Evolutionary conservation across 805 yeast genomes (phyloP), one percentile per base, ranked within the genome.

Genomic region (Yamadazyma scolyti): DNA sequence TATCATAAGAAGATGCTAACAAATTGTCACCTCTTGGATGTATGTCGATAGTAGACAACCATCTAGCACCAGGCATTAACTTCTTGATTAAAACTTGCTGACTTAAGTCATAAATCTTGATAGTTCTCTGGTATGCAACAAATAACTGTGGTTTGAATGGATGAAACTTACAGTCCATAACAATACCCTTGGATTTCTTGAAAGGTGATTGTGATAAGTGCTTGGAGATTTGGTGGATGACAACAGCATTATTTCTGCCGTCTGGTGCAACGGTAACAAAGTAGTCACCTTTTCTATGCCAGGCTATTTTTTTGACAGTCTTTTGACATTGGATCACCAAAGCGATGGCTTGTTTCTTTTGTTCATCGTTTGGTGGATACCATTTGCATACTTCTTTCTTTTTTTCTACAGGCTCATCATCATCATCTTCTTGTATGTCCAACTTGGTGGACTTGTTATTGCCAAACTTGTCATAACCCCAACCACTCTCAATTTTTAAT

Each of bases 251-350:
- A 52, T 87, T 79, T 33, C 84, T 86, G 30, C 87, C 82, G 31
- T 86, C 93, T 31, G 97, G 97, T n/a, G 95, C 79, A n/a, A 87
- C 95, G 4, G 95, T 80, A 42, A 90, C 95, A 48, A 93, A 85
- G 56, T 93, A 93, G 65, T 93, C 98, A 49, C 98, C 98, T 52
- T 84, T 83, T 57, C 96, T 74, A 59, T 93, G 98, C 98, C 98
- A 93, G 44, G 95, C 75, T 14, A 93, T 45, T 51, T 79, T 81
- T 60, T 86, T 88, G 40, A 90, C 76, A 1, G 84, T 73, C 48
- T 71, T 73, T 40, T 78, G 73, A 35, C 73, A 66, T 31, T 82
- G 75, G 28, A 93, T 73, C 12, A 84, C 77, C 2, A 85, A 80
- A 11, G 82, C 74, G 22, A 88, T 78, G 33, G 95, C 95, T 31